A percentile compares a stretch with the other conserved stretches of the same genome.
Evolutionary conservation across 306 rosid species (phyloP).

Genomic region (Cucurbita argyrosperma): DNA sequence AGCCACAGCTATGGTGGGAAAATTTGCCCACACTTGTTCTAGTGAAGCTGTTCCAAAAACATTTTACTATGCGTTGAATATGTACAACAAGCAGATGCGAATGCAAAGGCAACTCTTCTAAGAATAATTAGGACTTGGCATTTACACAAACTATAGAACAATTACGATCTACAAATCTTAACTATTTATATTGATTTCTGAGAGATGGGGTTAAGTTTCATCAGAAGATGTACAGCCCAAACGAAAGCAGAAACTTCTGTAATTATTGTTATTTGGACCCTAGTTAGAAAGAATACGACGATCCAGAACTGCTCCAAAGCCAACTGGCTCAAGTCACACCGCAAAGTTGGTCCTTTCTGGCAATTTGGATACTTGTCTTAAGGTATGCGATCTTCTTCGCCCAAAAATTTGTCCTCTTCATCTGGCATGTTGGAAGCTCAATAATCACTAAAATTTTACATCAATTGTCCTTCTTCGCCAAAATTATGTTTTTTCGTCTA

Average conservation of each 20-base stretch:
- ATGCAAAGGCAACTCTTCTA: background rate
- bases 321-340: constrained; percentile 1
- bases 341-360: background rate
- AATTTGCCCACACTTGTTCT: background rate
- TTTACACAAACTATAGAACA: background rate
- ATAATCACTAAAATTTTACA: background rate
- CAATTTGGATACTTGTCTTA: background rate
- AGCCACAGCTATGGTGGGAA: background rate
- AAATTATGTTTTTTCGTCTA: no score
- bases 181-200: background rate
- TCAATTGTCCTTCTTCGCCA: background rate
- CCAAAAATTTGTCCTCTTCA: background rate
- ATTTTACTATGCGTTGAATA: background rate
- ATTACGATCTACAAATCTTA: background rate
- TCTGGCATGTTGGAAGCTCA: background rate
- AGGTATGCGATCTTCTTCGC: background rate
- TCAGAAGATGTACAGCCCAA: background rate
- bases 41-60: background rate
- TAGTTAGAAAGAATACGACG: background rate
- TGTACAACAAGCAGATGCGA: background rate
- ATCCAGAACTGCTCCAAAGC: background rate
- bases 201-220: background rate
- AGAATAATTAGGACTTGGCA: background rate
- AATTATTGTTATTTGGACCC: constrained; percentile 4
- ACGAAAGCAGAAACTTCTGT: background rate